Evolutionary conservation across 345 rosid genomes (phyloP), one percentile per base, ranked within the genome.

Genomic region (Turnera subulata): DNA sequence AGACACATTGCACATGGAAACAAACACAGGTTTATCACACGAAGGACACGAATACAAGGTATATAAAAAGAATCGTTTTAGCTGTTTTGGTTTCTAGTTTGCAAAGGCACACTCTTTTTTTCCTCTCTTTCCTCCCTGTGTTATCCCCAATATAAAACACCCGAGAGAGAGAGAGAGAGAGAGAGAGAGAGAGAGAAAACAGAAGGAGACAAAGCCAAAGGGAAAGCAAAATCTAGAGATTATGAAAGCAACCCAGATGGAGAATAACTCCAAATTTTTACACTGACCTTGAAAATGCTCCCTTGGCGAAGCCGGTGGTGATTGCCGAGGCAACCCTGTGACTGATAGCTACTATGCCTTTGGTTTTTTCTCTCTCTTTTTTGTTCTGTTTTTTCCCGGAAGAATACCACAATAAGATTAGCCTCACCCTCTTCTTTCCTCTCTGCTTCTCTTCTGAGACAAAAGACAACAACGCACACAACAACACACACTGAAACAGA

Each of bases 1-100:
- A 64, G 84, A 81, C 80, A 80, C 84, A 81, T 83, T 83, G 84
- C 82, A 56, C 56, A 75, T 71, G 61, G 56, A 67, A 76, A 63
- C 74, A 68, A 79, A 66, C 42, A 65, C 62, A 68, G 58, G 53
- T 58, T 63, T 54, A 65, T 73, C 66, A 71, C 40, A 40, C 69
- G 67, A 77, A 65, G 51, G 69, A 73, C 58, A 65, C 63, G 63
- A 60, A 69, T 55, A 67, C 22, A 50, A 13, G 16, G n/a, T 23
- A 47, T 57, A 64, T 46, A 74, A 55, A 71, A 61, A 61, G 32
- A 63, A 63, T 44, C 61, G 16, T 16, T 11, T 42, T 11, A 4
- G n/a, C 45, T 15, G 11, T 25, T 37, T 37, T 21, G 21, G 29
- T 42, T 23, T 16, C 29, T 56, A 38, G 14, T 21, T 53, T 68